Conservation (phyloP, 768 basidiomycete genomes). For the Boletus tomentosulus region DNA sequence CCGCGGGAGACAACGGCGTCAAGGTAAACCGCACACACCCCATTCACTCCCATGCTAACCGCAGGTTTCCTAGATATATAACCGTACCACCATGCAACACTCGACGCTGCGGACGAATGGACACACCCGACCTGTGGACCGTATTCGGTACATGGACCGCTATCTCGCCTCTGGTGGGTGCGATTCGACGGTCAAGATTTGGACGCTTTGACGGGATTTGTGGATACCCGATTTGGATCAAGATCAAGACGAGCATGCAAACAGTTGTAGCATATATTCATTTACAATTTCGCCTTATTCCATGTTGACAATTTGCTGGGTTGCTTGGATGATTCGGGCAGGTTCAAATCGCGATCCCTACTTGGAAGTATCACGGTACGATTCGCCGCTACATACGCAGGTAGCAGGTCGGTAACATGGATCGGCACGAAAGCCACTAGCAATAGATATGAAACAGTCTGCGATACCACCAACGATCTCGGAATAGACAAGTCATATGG, state of each 20-base stretch:
- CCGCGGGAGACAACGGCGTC: constrained; percentile 88
- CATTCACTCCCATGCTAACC: not conserved
- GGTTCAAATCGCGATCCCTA: too few species aligned
- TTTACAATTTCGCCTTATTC: constrained; percentile 9
- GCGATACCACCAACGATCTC: too few species aligned
- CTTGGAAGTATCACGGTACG: too few species aligned
- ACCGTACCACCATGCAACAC: constrained; percentile 88
- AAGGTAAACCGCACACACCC: constrained; percentile 50
- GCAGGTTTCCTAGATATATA: constrained; percentile 64
- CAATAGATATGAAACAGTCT: too few species aligned
- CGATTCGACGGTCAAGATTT: constrained; percentile 85
- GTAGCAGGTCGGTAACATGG: too few species aligned
- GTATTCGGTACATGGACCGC: constrained; percentile 91
- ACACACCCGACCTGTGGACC: constrained; percentile 86
- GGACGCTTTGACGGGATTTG: constrained; percentile 65
- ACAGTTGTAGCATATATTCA: constrained; percentile 27
- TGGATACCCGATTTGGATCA: constrained; percentile 18
- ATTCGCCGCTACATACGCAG: too few species aligned
- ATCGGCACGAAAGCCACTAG: too few species aligned
- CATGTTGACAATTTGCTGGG: not conserved
- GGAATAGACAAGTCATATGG: too few species aligned
- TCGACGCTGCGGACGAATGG: constrained; percentile 85
- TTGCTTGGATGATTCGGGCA: not conserved
- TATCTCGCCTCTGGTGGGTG: constrained; percentile 89
- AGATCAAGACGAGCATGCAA: constrained; percentile 19